phyloP scores from a whole-genome alignment of 768 basidiomycete genomes.

The Lactarius vividus region DNA sequence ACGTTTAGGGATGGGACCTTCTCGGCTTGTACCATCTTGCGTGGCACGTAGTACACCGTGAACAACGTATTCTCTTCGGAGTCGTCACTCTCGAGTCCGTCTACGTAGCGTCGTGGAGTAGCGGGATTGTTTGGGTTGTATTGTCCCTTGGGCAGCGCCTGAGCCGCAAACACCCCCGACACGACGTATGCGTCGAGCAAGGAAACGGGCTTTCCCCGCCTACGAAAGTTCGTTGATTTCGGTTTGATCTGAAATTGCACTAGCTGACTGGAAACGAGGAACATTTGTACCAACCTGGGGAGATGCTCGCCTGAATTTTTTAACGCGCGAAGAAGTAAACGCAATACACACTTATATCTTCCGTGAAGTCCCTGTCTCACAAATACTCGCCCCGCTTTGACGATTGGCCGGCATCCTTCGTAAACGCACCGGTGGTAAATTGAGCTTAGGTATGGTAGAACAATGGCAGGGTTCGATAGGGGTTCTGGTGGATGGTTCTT shows the following conservation, averaged over 20 bases:
- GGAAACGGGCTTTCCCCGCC: constrained; percentile 52
- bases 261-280: constrained; percentile 74
- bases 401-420: constrained; percentile 72
- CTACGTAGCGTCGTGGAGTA: constrained; percentile 75
- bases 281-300: constrained; percentile 62
- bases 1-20: constrained; percentile 50
- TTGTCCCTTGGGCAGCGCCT: constrained; percentile 61
- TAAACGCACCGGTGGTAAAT: constrained; percentile 89
- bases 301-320: background rate
- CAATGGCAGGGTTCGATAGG: constrained; percentile 46
- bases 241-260: constrained; percentile 67
- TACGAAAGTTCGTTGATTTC: constrained; percentile 53
- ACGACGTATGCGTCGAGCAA: constrained; percentile 77
- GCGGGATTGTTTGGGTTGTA: constrained; percentile 51
- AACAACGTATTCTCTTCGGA: constrained; percentile 86
- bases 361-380: constrained; percentile 67
- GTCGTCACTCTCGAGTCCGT: constrained; percentile 88
- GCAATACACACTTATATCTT: constrained; percentile 67
- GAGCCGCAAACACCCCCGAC: constrained; percentile 81
- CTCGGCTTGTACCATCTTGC: constrained; percentile 23
- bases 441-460: constrained; percentile 54
- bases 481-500: constrained; percentile 48
- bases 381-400: constrained; percentile 71
- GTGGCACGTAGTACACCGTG: constrained; percentile 66
- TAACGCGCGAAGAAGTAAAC: background rate